Evolutionary conservation across 495 filamentous ascomycete genomes (phyloP).

Genomic region (Daldinia childiae): DNA sequence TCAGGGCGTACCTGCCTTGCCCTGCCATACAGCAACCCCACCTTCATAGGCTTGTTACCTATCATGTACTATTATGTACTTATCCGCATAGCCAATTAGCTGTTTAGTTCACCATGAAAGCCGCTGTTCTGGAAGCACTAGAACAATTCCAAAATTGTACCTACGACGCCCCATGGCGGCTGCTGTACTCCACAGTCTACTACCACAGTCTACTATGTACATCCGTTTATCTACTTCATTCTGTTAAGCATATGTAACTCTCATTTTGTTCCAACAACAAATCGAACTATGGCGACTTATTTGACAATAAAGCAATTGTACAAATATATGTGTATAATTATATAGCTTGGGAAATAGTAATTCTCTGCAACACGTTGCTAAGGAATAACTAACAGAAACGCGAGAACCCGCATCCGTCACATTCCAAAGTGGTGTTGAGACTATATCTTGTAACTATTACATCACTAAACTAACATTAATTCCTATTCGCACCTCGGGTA

Average conservation of each 20-base stretch:
- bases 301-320: neutral
- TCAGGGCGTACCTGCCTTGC: neutral
- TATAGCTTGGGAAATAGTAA: neutral
- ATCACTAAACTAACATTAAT: no score
- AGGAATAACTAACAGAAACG: neutral
- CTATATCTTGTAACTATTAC: no score
- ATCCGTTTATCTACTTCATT: neutral
- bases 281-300: neutral
- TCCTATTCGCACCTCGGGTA: no score
- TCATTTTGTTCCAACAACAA: neutral
- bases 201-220: no score
- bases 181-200: neutral
- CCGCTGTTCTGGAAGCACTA: constrained; percentile 37
- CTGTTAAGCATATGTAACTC: neutral
- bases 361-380: neutral
- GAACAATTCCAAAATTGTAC: constrained; percentile 31
- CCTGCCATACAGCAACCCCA: neutral
- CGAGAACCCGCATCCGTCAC: neutral
- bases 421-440: neutral
- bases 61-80: constrained; percentile 11
- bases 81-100: constrained; percentile 25
- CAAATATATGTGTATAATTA: neutral
- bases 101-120: constrained; percentile 1
- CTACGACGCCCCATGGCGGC: constrained; percentile 8
- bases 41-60: neutral